Conservation (phyloP, 2,329 filamentous ascomycete species). For the Thielaviopsis euricoi region DNA sequence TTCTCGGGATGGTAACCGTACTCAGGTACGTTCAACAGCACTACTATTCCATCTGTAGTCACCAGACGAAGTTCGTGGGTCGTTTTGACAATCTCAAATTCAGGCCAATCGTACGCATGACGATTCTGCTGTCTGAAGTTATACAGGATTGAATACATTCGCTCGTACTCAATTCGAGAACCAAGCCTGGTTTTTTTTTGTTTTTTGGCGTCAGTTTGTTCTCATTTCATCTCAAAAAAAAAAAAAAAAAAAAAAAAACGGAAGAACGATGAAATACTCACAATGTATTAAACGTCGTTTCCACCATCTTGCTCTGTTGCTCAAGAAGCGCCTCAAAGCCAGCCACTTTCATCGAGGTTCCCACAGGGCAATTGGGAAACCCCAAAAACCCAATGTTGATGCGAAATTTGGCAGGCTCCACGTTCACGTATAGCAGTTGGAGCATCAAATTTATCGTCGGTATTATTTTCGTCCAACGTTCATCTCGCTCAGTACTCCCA, state of each 20-base stretch:
- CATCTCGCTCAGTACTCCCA: background rate
- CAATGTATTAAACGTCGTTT: background rate
- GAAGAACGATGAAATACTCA: background rate
- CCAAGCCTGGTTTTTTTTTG: background rate
- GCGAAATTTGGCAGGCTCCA: background rate
- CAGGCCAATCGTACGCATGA: background rate
- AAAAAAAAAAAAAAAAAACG: too few relatives aligned
- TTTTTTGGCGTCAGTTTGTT: background rate
- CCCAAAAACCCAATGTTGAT: background rate
- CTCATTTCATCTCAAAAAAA: background rate
- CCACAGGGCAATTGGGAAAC: background rate
- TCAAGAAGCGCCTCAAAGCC: background rate
- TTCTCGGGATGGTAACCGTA: background rate
- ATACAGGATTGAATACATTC: background rate
- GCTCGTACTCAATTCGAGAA: background rate
- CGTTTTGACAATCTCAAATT: background rate
- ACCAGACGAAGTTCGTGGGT: background rate
- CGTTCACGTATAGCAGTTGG: background rate
- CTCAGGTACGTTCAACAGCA: background rate
- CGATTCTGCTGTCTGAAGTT: background rate
- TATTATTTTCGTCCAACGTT: background rate
- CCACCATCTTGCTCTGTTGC: background rate
- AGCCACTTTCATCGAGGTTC: background rate
- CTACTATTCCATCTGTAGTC: background rate
- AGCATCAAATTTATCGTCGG: background rate